These are phyloP conservation scores for Epichloe amarillans DNA, from an alignment of 2,329 filamentous ascomycete species.

Conservation along the genomic window DNA sequence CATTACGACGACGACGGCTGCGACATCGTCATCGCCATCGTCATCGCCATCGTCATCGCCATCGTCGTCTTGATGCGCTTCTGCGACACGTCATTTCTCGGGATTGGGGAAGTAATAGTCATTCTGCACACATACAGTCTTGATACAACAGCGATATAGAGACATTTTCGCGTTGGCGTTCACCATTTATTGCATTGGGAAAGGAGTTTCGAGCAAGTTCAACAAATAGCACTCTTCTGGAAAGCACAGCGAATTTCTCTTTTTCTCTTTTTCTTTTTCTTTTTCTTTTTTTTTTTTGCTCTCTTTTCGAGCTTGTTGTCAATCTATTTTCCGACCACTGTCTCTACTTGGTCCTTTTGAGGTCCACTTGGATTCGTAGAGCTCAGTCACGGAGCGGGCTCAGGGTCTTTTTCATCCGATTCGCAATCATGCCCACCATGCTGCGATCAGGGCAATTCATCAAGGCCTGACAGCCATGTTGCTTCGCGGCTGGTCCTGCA, in stretches of 20 bases:
- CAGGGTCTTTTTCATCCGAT: not conserved
- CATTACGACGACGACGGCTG: conserved; percentile 27
- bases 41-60: not conserved
- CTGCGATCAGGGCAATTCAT: not conserved
- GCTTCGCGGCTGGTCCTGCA: not conserved
- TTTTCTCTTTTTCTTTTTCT: conserved; percentile 17
- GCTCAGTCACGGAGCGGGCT: not conserved
- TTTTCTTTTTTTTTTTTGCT: conserved; percentile 14
- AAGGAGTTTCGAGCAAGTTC: conserved; percentile 24
- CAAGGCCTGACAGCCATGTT: not conserved
- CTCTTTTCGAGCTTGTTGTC: conserved; percentile 8
- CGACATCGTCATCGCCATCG: not conserved
- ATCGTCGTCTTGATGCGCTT: conserved; percentile 18
- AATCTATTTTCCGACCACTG: no score
- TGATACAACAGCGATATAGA: conserved; percentile 25
- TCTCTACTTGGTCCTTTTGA: not conserved
- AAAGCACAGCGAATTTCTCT: conserved; percentile 10
- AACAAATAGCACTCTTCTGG: conserved; percentile 24
- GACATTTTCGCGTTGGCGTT: conserved; percentile 23
- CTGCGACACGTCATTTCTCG: not conserved
- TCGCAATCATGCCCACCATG: not conserved
- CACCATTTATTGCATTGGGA: conserved; percentile 25
- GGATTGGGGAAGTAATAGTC: not conserved
- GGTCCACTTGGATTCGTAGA: conserved; percentile 10
- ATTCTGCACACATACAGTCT: conserved; percentile 10